These are phyloP conservation scores for Colletotrichum sp. DNA, from an alignment of 2,329 filamentous ascomycete genomes.

Conservation along the genomic window DNA sequence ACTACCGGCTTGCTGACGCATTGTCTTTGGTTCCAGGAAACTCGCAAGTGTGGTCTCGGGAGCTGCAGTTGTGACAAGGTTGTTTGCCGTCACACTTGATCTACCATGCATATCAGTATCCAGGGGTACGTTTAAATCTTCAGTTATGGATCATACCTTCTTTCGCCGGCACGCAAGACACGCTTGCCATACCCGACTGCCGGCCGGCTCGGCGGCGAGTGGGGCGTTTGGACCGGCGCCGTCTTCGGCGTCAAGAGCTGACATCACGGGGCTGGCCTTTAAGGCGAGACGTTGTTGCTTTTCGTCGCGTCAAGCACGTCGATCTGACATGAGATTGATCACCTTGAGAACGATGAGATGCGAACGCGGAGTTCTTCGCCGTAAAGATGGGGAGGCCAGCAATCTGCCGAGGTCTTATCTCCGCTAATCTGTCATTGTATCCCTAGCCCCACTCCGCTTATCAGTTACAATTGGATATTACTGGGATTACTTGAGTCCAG, in stretches of 20 bases:
- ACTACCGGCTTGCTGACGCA: slow-evolving; percentile 26
- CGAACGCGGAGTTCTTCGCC: not conserved
- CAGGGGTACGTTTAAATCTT: accelerated
- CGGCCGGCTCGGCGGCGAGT: not conserved
- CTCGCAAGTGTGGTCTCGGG: slow-evolving; percentile 24
- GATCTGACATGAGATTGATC: not conserved
- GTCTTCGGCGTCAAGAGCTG: not conserved
- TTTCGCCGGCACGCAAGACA: not conserved
- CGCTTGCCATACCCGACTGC: not conserved
- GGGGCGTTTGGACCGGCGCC: not conserved
- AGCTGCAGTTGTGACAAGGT: slow-evolving; percentile 29
- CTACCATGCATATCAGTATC: not conserved
- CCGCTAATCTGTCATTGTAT: not conserved
- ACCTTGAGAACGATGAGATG: not conserved
- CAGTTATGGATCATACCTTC: not conserved
- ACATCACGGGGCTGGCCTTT: not conserved
- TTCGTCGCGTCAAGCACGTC: accelerated
- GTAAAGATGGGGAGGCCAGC: not conserved
- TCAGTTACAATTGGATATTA: not conserved
- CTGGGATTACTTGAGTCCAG: not conserved
- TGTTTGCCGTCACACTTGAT: slow-evolving; percentile 30
- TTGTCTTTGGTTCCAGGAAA: slow-evolving; percentile 27
- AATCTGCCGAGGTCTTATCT: not conserved
- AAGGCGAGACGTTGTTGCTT: not conserved
- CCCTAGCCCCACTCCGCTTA: not conserved